A percentile compares a stretch with the other conserved stretches of the same genome.
Conservation (phyloP, 495 filamentous ascomycete genomes). For the Penicillium riverlandense region DNA sequence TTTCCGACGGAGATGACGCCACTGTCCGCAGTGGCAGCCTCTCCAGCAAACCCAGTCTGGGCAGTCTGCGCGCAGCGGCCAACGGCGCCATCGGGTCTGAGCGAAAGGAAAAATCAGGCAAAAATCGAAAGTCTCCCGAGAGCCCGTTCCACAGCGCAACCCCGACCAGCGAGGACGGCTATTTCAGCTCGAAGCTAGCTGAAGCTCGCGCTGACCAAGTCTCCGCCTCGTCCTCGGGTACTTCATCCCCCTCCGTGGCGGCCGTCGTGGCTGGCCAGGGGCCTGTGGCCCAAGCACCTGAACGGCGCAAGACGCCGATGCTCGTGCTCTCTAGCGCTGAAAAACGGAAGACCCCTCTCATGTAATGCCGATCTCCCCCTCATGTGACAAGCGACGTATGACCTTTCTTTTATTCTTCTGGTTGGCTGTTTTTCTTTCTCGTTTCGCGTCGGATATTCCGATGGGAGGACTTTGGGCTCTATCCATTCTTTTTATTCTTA, state of each 20-base stretch:
- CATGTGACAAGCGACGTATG: constrained; percentile 37
- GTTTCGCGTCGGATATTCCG: background rate
- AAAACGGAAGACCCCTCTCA: constrained; percentile 76
- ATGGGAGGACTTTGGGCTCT: background rate
- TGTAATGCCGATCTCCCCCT: constrained; percentile 33
- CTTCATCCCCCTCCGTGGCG: constrained; percentile 36
- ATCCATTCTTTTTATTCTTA: constrained; percentile 12
- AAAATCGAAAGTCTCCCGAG: constrained; percentile 50
- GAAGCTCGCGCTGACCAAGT: constrained; percentile 38
- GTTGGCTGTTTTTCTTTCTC: background rate
- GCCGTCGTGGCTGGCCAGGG: constrained; percentile 42
- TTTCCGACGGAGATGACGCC: constrained; percentile 79
- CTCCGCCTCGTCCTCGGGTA: constrained; percentile 19
- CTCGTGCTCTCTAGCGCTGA: constrained; percentile 83
- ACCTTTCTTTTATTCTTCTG: constrained; percentile 4
- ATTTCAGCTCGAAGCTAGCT: constrained; percentile 48
- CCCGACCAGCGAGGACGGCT: constrained; percentile 52
- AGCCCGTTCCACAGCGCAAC: constrained; percentile 38
- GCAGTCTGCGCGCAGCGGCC: constrained; percentile 70
- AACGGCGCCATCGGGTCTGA: constrained; percentile 84
- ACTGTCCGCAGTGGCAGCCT: constrained; percentile 74
- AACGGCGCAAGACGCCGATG: constrained; percentile 74
- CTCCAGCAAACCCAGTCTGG: constrained; percentile 69
- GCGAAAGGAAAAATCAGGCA: constrained; percentile 56
- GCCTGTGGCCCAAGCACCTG: constrained; percentile 40